Percentiles rank a stretch among this genome's conserved stretches.
phyloP scores from a whole-genome alignment of 2,329 filamentous ascomycete genomes.

The Diaporthe ilicicola region DNA sequence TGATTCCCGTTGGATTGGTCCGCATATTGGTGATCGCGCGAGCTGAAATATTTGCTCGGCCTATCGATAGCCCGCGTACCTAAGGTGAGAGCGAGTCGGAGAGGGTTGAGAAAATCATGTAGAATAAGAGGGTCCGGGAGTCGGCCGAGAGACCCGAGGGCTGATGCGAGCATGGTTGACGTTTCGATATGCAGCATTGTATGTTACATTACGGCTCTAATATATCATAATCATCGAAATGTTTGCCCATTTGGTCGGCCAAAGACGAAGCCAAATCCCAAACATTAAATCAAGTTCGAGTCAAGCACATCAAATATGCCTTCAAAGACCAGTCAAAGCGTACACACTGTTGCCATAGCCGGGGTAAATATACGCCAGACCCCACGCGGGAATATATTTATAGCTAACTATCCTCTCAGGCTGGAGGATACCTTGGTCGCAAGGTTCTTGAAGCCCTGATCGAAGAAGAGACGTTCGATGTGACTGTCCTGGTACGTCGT shows the following conservation, averaged over 20 bases:
- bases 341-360: conserved; percentile 1
- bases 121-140: neutral
- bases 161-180: neutral
- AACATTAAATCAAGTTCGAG: neutral
- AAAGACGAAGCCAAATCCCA: neutral
- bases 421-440: neutral
- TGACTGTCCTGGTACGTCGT: neutral
- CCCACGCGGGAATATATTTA: neutral
- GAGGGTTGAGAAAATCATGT: too few species aligned
- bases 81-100: too few species aligned
- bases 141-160: neutral
- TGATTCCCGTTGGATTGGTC: too few species aligned
- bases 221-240: neutral
- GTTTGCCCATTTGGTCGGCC: neutral
- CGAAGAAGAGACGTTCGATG: neutral
- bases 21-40: too few species aligned
- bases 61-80: too few species aligned
- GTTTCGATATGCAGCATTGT: neutral
- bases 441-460: neutral
- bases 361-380: neutral
- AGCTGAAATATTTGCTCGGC: too few species aligned
- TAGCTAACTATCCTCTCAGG: neutral
- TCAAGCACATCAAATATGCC: neutral
- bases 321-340: neutral
- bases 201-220: neutral